phyloP scores from a whole-genome alignment of 176 grass and related monocot species.

The Zizania latifolia region DNA sequence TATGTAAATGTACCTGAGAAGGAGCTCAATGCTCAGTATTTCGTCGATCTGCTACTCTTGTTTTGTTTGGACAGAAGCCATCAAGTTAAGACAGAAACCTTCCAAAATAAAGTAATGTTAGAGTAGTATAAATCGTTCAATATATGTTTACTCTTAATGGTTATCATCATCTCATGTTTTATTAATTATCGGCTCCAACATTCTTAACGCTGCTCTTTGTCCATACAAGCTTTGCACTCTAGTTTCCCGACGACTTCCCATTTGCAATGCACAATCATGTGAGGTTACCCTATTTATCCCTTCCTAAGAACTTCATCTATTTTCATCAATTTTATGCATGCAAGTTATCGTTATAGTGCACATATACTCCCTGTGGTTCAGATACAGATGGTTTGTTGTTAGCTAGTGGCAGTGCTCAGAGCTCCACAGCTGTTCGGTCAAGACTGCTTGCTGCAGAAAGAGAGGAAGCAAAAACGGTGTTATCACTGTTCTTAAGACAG shows the following conservation, averaged over 20 bases:
- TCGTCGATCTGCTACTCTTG: neutral
- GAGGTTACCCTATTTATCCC: constrained; percentile 25
- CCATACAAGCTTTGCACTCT: constrained; percentile 37
- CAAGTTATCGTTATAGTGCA: constrained; percentile 3
- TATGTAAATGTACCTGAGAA: neutral
- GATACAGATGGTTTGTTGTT: constrained; percentile 41
- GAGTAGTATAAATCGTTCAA: too few species aligned
- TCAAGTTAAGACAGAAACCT: neutral
- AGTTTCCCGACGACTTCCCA: constrained; percentile 25
- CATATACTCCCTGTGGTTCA: neutral
- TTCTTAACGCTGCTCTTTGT: constrained; percentile 2
- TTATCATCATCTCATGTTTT: too few species aligned
- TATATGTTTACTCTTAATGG: too few species aligned
- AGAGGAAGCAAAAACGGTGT: constrained; percentile 91
- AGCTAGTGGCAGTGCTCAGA: constrained; percentile 22
- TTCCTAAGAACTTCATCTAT: constrained; percentile 5
- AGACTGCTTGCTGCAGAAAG: constrained; percentile 75
- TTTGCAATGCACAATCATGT: constrained; percentile 61
- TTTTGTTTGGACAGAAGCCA: neutral
- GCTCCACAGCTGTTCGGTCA: constrained; percentile 38
- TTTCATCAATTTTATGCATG: neutral
- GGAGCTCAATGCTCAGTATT: neutral
- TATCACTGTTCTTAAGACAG: constrained; percentile 74
- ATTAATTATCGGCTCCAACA: neutral
- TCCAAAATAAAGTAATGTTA: too few species aligned